phyloP scores from a whole-genome alignment of 345 rosid species.

The Crucihimalaya himalaica region DNA sequence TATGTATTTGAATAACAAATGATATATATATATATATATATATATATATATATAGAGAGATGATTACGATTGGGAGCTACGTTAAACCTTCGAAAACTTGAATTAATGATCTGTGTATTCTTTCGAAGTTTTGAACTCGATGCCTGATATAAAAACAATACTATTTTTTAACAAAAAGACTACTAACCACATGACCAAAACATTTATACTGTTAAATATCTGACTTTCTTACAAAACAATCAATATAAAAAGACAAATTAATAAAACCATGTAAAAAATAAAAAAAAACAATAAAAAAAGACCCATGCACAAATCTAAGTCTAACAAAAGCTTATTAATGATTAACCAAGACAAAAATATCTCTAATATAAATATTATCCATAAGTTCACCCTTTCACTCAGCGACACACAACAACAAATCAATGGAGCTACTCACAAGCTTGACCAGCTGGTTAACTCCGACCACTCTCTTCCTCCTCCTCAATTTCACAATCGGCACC shows the following conservation, averaged over 20 bases:
- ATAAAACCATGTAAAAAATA: not conserved
- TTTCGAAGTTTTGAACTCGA: not conserved
- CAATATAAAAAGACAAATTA: slow-evolving; percentile 6
- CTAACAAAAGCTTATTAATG: slow-evolving; percentile 8
- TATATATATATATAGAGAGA: too few relatives aligned
- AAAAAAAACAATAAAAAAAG: not conserved
- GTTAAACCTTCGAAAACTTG: not conserved
- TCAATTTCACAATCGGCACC: slow-evolving; percentile 43
- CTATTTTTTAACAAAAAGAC: too few relatives aligned
- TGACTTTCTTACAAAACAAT: not conserved
- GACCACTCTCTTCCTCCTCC: slow-evolving; percentile 48
- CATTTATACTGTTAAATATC: not conserved
- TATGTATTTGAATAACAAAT: too few relatives aligned
- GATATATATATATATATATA: too few relatives aligned
- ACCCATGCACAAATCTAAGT: not conserved
- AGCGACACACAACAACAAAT: slow-evolving; percentile 28
- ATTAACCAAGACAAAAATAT: slow-evolving; percentile 18
- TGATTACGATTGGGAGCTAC: too few relatives aligned
- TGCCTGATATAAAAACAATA: not conserved
- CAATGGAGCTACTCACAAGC: slow-evolving; percentile 36
- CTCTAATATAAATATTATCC: slow-evolving; percentile 29
- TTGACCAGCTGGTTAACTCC: slow-evolving; percentile 47
- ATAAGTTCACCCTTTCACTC: slow-evolving; percentile 19
- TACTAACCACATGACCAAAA: not conserved
- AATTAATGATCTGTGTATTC: not conserved